These are phyloP conservation scores for Tephrocybe sp. DNA, from an alignment of 768 basidiomycete genomes.

Conservation along the genomic window DNA sequence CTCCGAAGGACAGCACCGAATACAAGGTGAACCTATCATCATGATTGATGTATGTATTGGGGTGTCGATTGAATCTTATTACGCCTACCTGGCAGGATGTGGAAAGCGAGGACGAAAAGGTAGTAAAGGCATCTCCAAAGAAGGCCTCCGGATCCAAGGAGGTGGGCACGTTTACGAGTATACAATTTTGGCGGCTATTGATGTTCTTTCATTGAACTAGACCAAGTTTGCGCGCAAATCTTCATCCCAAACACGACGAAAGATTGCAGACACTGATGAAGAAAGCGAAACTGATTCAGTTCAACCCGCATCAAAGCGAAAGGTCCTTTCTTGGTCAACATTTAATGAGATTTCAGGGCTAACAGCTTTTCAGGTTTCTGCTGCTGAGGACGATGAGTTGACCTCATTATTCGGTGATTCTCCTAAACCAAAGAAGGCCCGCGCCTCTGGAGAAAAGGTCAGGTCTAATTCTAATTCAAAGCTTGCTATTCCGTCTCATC, in stretches of 20 bases:
- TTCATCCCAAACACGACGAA: conserved; percentile 12
- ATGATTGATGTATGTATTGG: too few relatives aligned
- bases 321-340: not conserved
- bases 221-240: not conserved
- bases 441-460: conserved; percentile 22
- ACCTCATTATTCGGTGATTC: conserved; percentile 62
- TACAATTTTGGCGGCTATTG: too few relatives aligned
- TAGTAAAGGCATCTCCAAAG: too few relatives aligned
- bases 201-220: not conserved
- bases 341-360: not conserved
- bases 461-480: not conserved
- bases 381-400: conserved; percentile 57
- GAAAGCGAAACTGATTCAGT: not conserved
- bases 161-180: too few relatives aligned
- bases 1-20: not conserved
- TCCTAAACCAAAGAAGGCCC: conserved; percentile 33
- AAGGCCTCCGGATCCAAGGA: too few relatives aligned
- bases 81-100: too few relatives aligned
- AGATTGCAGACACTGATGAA: conserved; percentile 9
- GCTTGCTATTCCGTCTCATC: not conserved
- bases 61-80: too few relatives aligned
- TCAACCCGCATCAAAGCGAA: not conserved
- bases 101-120: too few relatives aligned
- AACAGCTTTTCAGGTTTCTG: conserved; percentile 9
- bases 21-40: too few relatives aligned